phyloP scores from a whole-genome alignment of 2,329 filamentous ascomycete species.

The Neobulgaria alba region DNA sequence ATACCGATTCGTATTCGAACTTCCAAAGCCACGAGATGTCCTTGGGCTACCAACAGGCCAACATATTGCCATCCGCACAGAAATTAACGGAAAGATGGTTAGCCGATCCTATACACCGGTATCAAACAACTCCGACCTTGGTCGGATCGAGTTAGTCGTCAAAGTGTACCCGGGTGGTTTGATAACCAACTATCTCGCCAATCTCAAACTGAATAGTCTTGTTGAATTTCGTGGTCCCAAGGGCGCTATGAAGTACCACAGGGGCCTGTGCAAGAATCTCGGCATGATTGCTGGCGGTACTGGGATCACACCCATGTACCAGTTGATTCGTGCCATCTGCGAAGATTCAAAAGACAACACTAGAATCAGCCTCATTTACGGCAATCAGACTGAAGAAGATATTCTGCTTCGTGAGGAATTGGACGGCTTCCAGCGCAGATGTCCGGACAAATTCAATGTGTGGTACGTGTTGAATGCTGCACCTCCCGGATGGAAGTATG shows the following conservation, averaged over 20 bases:
- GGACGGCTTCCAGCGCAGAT: constrained; percentile 41
- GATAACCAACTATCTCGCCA: constrained; percentile 40
- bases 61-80: constrained; percentile 32
- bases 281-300: constrained; percentile 48
- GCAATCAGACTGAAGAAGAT: constrained; percentile 48
- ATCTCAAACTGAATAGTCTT: constrained; percentile 39
- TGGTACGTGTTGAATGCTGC: constrained; percentile 46
- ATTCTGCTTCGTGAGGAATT: constrained; percentile 50
- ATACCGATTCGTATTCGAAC: constrained; percentile 25
- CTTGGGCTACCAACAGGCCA: constrained; percentile 36
- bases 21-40: constrained; percentile 27
- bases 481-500: constrained; percentile 38
- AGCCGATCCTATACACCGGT: constrained; percentile 36
- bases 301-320: constrained; percentile 49
- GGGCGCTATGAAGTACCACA: constrained; percentile 44
- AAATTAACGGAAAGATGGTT: constrained; percentile 28
- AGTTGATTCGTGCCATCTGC: constrained; percentile 55
- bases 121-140: constrained; percentile 41
- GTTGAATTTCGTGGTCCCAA: constrained; percentile 47
- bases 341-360: constrained; percentile 51
- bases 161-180: constrained; percentile 44
- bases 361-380: constrained; percentile 48
- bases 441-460: constrained; percentile 45
- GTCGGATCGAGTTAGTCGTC: constrained; percentile 42
- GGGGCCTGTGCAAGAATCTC: constrained; percentile 35